phyloP scores from a whole-genome alignment of 371 early-diverging fungal species.

The Apophysomyces ossiformis region DNA sequence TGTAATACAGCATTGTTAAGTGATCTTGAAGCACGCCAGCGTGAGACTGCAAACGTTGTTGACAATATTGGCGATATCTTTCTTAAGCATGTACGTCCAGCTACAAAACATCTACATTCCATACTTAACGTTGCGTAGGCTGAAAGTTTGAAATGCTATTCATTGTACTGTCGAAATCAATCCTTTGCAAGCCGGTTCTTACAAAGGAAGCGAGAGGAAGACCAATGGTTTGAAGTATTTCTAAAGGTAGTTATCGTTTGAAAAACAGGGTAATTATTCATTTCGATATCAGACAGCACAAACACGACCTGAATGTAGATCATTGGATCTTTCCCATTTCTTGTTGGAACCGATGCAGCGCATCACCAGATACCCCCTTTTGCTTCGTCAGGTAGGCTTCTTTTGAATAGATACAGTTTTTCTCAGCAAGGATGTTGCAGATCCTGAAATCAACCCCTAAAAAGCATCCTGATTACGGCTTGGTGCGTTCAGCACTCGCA shows the following conservation, averaged over 20 bases:
- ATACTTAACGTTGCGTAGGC: slow-evolving; percentile 31
- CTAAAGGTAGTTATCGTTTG: slow-evolving; percentile 55
- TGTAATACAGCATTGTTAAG: slow-evolving; percentile 75
- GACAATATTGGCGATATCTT: slow-evolving; percentile 67
- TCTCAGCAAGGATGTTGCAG: slow-evolving; percentile 22
- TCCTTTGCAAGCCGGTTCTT: slow-evolving; percentile 64
- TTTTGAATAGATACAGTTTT: neutral
- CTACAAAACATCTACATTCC: neutral
- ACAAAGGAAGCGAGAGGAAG: slow-evolving; percentile 62
- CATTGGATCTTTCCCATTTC: slow-evolving; percentile 84
- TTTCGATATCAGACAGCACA: slow-evolving; percentile 46
- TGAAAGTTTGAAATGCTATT: slow-evolving; percentile 62
- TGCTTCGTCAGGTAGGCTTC: slow-evolving; percentile 73
- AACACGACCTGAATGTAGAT: slow-evolving; percentile 75
- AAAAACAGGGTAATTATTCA: neutral
- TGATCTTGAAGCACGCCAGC: slow-evolving; percentile 66
- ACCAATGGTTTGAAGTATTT: slow-evolving; percentile 62
- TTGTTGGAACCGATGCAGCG: slow-evolving; percentile 93
- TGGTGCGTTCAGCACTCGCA: slow-evolving; percentile 70
- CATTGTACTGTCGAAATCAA: slow-evolving; percentile 72
- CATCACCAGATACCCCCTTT: slow-evolving; percentile 89
- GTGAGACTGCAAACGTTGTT: slow-evolving; percentile 55
- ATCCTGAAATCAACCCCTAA: slow-evolving; percentile 86
- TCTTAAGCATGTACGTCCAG: slow-evolving; percentile 52
- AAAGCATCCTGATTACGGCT: slow-evolving; percentile 77